These are phyloP conservation scores for Nicotiana paniculata DNA, from an alignment of 257 asterid genomes.

Conservation along the genomic window DNA sequence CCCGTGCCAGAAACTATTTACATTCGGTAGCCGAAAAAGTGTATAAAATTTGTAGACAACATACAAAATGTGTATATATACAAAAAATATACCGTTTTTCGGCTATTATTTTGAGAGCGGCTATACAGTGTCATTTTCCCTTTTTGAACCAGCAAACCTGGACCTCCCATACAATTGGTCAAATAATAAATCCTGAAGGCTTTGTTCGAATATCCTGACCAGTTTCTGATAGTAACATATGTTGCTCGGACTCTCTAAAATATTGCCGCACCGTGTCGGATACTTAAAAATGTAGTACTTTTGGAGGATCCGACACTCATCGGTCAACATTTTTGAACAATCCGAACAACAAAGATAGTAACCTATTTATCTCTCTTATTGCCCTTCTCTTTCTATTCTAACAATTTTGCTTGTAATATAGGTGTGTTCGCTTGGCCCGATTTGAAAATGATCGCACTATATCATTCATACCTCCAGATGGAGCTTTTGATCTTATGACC, in stretches of 20 bases:
- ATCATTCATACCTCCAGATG: slow-evolving; percentile 98
- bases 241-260: no score
- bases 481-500: slow-evolving; percentile 98
- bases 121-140: no score
- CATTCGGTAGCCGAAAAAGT: no score
- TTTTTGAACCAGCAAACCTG: background rate
- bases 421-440: slow-evolving; percentile 99
- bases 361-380: background rate
- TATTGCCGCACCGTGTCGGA: no score
- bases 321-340: no score
- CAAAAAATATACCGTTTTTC: no score
- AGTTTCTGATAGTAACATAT: background rate
- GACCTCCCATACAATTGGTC: background rate
- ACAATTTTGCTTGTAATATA: slow-evolving; percentile 25
- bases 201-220: background rate
- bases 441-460: slow-evolving; percentile 96
- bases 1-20: no score
- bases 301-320: no score
- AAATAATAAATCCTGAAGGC: background rate
- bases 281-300: no score
- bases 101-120: no score
- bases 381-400: slow-evolving; percentile 6
- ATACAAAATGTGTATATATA: no score
- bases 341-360: background rate
- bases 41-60: no score